Conservation (phyloP, 139 green algal species). For the Chlamydomonas sp. region DNA sequence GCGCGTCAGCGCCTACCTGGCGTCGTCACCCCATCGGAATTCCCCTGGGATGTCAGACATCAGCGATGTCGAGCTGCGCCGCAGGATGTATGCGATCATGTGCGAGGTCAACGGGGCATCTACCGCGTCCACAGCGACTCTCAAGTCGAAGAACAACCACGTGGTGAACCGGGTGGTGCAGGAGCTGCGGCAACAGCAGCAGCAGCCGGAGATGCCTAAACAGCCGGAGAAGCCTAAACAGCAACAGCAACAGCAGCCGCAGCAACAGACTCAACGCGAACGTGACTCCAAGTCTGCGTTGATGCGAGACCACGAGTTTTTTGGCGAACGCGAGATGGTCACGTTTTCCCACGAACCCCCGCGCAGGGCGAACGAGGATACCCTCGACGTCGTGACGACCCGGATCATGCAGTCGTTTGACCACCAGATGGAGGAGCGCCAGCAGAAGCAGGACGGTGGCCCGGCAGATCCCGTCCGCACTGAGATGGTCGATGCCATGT, state of each 20-base stretch:
- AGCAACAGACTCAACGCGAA: not conserved
- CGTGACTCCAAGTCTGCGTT: not conserved
- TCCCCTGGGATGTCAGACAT: not conserved
- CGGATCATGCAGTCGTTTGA: constrained; percentile 2
- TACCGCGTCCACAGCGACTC: not conserved
- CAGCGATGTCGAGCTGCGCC: not conserved
- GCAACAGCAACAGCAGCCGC: not conserved
- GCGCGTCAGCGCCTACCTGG: not conserved
- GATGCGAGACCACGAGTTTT: not conserved
- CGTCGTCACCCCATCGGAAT: not conserved
- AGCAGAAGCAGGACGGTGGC: no score
- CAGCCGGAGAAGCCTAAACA: no score
- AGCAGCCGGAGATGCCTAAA: no score
- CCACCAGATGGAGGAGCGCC: no score
- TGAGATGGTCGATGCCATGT: no score
- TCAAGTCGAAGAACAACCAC: not conserved
- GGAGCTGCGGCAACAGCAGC: not conserved
- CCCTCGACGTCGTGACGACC: no score
- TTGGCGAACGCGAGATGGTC: no score
- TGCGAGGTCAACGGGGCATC: no score
- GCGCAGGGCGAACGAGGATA: not conserved
- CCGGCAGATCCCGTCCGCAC: no score
- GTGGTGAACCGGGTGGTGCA: not conserved
- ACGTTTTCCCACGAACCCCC: not conserved
- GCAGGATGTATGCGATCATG: not conserved